Evolutionary conservation across 768 basidiomycete genomes (phyloP).

Genomic region (Amylocystis lapponica): DNA sequence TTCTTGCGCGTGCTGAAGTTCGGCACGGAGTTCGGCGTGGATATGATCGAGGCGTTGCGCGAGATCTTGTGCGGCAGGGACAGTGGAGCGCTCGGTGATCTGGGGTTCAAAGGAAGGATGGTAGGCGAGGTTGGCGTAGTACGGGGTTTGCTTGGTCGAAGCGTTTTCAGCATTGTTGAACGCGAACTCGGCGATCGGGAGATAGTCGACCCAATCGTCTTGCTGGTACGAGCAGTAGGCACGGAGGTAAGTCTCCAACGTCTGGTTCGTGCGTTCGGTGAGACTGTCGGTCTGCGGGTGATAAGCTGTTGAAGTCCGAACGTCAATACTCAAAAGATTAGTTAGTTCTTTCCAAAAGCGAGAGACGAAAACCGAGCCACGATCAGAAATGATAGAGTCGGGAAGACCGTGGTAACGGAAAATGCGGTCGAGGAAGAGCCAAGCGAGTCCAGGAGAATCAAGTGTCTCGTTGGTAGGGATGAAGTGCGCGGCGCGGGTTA

Average conservation of each 20-base stretch:
- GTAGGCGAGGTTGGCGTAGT: constrained; percentile 6
- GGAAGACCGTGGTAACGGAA: constrained; percentile 13
- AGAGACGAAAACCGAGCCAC: constrained; percentile 10
- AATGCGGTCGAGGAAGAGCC: constrained; percentile 4
- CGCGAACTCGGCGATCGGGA: constrained; percentile 36
- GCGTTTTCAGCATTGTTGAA: constrained; percentile 33
- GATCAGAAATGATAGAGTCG: constrained; percentile 11
- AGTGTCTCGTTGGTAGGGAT: constrained; percentile 3
- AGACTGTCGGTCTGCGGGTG: constrained; percentile 40
- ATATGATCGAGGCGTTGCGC: constrained; percentile 23
- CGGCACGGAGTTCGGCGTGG: constrained; percentile 29
- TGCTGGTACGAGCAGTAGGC: constrained; percentile 33
- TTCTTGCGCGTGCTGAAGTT: constrained; percentile 27
- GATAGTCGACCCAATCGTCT: constrained; percentile 36
- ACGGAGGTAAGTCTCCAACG: constrained; percentile 32
- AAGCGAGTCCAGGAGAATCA: constrained; percentile 3
- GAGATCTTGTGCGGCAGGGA: constrained; percentile 29
- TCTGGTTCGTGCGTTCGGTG: constrained; percentile 33
- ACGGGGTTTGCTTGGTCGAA: constrained; percentile 20
- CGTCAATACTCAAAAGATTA: constrained; percentile 8
- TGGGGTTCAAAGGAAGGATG: constrained; percentile 23
- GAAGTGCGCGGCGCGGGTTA: constrained; percentile 4
- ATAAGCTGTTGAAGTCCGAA: constrained; percentile 31
- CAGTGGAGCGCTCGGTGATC: constrained; percentile 22
- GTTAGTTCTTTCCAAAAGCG: constrained; percentile 7